Base-by-base conservation (phyloP, 805 yeast genomes). In the Peterozyma xylosa region DNA sequence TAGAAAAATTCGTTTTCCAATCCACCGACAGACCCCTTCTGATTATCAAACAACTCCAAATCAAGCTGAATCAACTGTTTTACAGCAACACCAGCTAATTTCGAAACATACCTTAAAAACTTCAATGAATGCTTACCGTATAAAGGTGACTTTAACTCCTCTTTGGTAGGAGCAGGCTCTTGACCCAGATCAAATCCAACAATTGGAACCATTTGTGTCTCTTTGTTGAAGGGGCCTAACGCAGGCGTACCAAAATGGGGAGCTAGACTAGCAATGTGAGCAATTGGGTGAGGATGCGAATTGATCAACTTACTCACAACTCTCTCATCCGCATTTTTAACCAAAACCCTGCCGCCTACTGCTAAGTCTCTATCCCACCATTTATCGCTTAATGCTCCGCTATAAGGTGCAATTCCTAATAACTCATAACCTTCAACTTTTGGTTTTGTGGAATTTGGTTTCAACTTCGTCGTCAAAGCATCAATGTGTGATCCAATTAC, bases 351-450 rank as follows among this genome's bases (percentile, higher is more conserved):
- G 37, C 96, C 96, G 40, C 89, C 95, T 48, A 87, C 60, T 36
- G 95, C 91, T 47, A 87, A 72, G 59, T 87, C 96, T 59, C 96
- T 74, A 60, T 87, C 96, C 73, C 86, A 78, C 89, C 95, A 83
- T 35, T 76, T 61, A 17, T 70, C 70, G 30, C 70, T 66, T 50
- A 83, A 60, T 1, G 86, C 80, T 21, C 93, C 93, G 17, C 87
- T 78, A 58, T 87, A 87, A 1, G 91, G 88, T 0, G 95, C 91
- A 33, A 85, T 88, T 3, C 93, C 96, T 30, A 87, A 66, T 39
- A 82, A 64, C 50, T 84, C 86, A 60, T 75, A 87, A 27, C 95
- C 95, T 45, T 84, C 89, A n/a, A 80, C 76, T 6, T 70, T 63
- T 5, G 59, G 55, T 54, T 81, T 82, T 47, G 68, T 68, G 14